Evolutionary conservation across 805 yeast genomes (phyloP), one percentile per base, ranked within the genome.

Genomic region (Schizosaccharomyces osmophilus): DNA sequence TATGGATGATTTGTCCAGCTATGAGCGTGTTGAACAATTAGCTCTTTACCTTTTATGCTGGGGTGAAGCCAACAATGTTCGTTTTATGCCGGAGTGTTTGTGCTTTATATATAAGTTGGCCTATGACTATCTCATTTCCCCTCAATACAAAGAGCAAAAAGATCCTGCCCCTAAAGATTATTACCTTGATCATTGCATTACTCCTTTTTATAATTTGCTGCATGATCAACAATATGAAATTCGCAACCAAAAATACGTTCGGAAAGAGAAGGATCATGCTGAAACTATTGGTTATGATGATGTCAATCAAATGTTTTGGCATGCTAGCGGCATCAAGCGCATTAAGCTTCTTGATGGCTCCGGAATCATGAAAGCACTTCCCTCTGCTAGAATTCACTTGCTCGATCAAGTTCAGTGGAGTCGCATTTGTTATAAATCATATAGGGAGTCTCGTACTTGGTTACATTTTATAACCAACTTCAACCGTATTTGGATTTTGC

Each of bases 281-380:
- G 69, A 78, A 65, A 74, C 82, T 62, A 72, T 75, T 61, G 78
- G 98, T 73, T 93, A 93, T 73, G 99, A 93, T 76, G 99, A 93
- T 77, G 94, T 93, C 64, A 93, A 93, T 74, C 99, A 93, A 78
- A 79, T 94, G 68, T 93, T 93, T 76, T 93, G 99, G 99, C 93
- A 94, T 75, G 97, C 97, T 59, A 97, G 93, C 75, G 99, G 98
- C 79, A 85, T 93, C 66, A 83, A 94, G 64, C 84, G 90, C 74
- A 89, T 93, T 68, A 80, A 84, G 60, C 80, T 90, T 68, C 90
- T 84, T 71, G 97, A 93, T 71, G 96, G 95, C 66, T 78, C 95
- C 22, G 82, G 95, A 72, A 77, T 93, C 67, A 86, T 89, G 61
- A 97, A 93, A 68, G 75, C 89, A 68, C 94, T 96, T 45, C 80